Percentiles rank a stretch among this genome's conserved stretches.
Conservation (phyloP, 352 stramenopile genomes). For the Blastocystis sp. region DNA sequence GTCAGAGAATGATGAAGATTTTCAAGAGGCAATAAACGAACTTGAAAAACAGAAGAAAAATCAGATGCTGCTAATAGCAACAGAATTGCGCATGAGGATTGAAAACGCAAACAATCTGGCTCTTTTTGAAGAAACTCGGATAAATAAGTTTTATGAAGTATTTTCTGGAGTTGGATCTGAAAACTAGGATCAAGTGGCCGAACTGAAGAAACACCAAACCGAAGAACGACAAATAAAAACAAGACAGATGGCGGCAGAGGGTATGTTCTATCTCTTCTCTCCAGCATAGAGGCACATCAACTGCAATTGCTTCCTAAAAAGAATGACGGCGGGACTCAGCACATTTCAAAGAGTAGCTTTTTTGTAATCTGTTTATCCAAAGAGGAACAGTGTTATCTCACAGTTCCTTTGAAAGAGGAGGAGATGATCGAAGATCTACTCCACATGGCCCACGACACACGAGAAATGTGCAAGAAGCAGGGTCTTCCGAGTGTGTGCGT, state of each 20-base stretch:
- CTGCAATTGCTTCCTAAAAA: not conserved
- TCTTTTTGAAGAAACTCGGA: constrained; percentile 15
- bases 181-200: not conserved
- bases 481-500: not conserved
- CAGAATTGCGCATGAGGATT: constrained; percentile 17
- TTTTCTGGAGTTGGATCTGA: not conserved
- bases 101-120: constrained; percentile 29
- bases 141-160: constrained; percentile 31
- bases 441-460: not conserved
- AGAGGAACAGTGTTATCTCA: constrained; percentile 29
- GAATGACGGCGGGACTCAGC: not conserved
- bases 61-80: constrained; percentile 1
- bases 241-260: not conserved
- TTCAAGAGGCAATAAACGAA: not conserved
- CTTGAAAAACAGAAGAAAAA: constrained; percentile 33
- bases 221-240: constrained; percentile 47
- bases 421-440: constrained; percentile 44
- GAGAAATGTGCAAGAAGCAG: not conserved
- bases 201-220: not conserved
- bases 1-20: constrained; percentile 17
- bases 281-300: not conserved
- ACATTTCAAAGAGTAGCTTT: not conserved
- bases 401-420: constrained; percentile 3
- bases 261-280: not conserved
- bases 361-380: not conserved